These are phyloP conservation scores for Exophiala sp. DNA, from an alignment of 2,329 filamentous ascomycete genomes.

Conservation along the genomic window DNA sequence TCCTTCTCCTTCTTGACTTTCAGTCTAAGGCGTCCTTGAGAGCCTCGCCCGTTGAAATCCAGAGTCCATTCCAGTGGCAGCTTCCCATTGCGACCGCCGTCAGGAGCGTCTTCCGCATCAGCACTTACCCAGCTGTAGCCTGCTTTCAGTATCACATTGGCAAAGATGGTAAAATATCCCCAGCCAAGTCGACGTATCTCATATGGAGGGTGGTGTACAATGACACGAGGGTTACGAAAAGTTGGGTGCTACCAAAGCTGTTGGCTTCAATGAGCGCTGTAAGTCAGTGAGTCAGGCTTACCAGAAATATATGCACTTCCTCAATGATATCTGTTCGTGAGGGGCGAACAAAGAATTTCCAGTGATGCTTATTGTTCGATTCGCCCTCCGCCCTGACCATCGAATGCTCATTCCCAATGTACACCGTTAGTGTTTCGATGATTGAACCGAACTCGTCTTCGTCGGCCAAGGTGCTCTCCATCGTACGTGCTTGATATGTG, in stretches of 20 bases:
- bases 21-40: slow-evolving; percentile 20
- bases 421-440: slow-evolving; percentile 23
- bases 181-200: slow-evolving; percentile 24
- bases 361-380: slow-evolving; percentile 25
- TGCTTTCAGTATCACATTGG: slow-evolving; percentile 23
- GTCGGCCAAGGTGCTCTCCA: background rate
- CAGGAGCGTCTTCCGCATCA: slow-evolving; percentile 22
- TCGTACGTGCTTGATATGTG: slow-evolving; percentile 15
- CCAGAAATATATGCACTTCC: slow-evolving; percentile 25
- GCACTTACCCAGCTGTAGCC: slow-evolving; percentile 26
- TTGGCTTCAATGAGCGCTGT: background rate
- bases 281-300: slow-evolving; percentile 7
- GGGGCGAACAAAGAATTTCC: slow-evolving; percentile 26
- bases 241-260: slow-evolving; percentile 22
- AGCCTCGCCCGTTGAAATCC: slow-evolving; percentile 25
- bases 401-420: slow-evolving; percentile 26
- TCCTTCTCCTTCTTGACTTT: slow-evolving; percentile 28
- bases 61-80: slow-evolving; percentile 26
- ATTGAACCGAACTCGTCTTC: slow-evolving; percentile 18
- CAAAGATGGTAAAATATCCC: slow-evolving; percentile 26
- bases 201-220: slow-evolving; percentile 24
- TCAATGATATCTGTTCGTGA: slow-evolving; percentile 26
- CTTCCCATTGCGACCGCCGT: slow-evolving; percentile 22
- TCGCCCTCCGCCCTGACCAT: slow-evolving; percentile 16
- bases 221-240: slow-evolving; percentile 21